Evolutionary conservation across 106 monocot genomes (phyloP).

Genomic region (Dendrobium officinale): DNA sequence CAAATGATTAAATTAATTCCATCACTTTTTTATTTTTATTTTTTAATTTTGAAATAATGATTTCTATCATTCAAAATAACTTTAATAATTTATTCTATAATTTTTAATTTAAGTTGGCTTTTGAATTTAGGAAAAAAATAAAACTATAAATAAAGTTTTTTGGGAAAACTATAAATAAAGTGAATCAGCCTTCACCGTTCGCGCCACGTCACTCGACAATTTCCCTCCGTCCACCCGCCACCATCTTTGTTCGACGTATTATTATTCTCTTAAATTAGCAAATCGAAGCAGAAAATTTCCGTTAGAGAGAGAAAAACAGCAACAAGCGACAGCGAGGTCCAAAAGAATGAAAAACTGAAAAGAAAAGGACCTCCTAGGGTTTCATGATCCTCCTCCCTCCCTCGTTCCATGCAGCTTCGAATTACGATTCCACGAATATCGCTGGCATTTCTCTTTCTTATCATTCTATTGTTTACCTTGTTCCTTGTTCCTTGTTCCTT

Average conservation of each 20-base stretch:
- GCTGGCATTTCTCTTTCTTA: background rate
- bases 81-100: no score
- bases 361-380: background rate
- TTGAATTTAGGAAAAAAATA: background rate
- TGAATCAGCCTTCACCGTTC: background rate
- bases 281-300: background rate
- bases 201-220: background rate
- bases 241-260: background rate
- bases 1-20: no score
- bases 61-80: no score
- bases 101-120: no score
- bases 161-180: background rate
- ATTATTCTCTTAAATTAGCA: background rate
- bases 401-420: background rate
- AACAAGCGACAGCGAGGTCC: no score
- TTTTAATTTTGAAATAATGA: no score
- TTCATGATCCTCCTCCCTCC: background rate
- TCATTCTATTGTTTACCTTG: background rate
- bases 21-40: no score
- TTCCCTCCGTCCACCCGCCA: background rate
- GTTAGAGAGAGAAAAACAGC: no score
- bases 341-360: background rate
- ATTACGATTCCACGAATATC: background rate
- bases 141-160: background rate
- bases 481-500: background rate